Conservation (phyloP, 345 rosid species). For the Erucastrum elatum region DNA sequence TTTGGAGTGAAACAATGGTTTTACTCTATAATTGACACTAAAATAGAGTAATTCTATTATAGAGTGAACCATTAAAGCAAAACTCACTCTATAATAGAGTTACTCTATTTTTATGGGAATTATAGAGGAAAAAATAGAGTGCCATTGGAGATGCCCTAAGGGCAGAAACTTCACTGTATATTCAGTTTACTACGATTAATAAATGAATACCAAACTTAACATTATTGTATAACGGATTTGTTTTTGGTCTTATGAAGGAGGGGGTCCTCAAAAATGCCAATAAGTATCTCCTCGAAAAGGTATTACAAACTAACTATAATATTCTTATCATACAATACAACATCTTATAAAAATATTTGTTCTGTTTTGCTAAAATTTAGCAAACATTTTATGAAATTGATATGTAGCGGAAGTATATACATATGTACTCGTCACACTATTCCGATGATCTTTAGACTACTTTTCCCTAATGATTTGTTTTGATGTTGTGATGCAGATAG, state of each 20-base stretch:
- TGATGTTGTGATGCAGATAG: slow-evolving; percentile 51
- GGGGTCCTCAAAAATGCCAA: slow-evolving; percentile 73
- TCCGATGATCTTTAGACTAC: not conserved
- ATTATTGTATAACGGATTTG: not conserved
- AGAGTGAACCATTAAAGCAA: too few species aligned
- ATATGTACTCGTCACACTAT: not conserved
- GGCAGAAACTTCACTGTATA: too few species aligned
- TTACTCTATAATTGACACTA: too few species aligned
- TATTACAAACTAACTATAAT: slow-evolving; percentile 19
- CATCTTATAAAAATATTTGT: not conserved
- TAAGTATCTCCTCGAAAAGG: slow-evolving; percentile 76
- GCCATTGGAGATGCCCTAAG: too few species aligned
- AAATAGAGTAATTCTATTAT: too few species aligned
- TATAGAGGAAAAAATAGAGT: too few species aligned
- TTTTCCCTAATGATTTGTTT: not conserved
- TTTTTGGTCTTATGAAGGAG: slow-evolving; percentile 49
- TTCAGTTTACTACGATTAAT: not conserved
- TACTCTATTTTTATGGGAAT: too few species aligned
- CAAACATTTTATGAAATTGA: not conserved
- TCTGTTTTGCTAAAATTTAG: not conserved
- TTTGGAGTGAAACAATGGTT: too few species aligned
- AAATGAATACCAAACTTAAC: slow-evolving; percentile 2
- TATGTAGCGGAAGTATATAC: not conserved
- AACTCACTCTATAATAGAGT: too few species aligned
- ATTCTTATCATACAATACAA: not conserved